Evolutionary conservation across 768 basidiomycete genomes (phyloP).

Genomic region (Suillus spraguei): DNA sequence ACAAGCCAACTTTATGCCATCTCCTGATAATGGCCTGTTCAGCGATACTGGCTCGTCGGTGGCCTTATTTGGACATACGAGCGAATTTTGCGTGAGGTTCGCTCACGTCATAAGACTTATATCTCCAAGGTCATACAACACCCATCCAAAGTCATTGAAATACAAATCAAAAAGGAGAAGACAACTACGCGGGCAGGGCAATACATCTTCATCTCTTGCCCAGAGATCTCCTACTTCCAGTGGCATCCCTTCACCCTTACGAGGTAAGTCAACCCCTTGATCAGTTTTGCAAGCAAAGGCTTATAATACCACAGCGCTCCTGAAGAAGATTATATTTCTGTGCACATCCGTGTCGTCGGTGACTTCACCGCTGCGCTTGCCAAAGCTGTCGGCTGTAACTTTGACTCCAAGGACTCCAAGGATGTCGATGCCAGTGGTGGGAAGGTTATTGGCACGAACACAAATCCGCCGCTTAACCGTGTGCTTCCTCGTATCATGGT

Average conservation of each 20-base stretch:
- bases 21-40: slow-evolving; percentile 13
- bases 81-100: slow-evolving; percentile 89
- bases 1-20: slow-evolving; percentile 1
- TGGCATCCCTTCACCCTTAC: slow-evolving; percentile 98
- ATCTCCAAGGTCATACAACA: slow-evolving; percentile 96
- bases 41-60: slow-evolving; percentile 91
- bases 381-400: slow-evolving; percentile 82
- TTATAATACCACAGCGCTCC: slow-evolving; percentile 60
- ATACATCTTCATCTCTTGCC: slow-evolving; percentile 92
- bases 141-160: slow-evolving; percentile 90
- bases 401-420: slow-evolving; percentile 55
- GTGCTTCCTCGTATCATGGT: slow-evolving; percentile 92
- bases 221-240: slow-evolving; percentile 92
- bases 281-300: background rate
- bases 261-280: slow-evolving; percentile 43
- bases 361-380: slow-evolving; percentile 89
- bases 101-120: slow-evolving; percentile 88
- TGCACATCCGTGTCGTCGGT: slow-evolving; percentile 91
- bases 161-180: slow-evolving; percentile 98
- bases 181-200: slow-evolving; percentile 82
- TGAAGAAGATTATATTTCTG: slow-evolving; percentile 93
- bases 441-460: slow-evolving; percentile 59
- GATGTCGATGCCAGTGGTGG: slow-evolving; percentile 49
- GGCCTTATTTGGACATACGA: slow-evolving; percentile 86
- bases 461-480: slow-evolving; percentile 64